These are phyloP conservation scores for Vaccinium vitisidaea DNA, from an alignment of 148 eudicot species.

Conservation along the genomic window DNA sequence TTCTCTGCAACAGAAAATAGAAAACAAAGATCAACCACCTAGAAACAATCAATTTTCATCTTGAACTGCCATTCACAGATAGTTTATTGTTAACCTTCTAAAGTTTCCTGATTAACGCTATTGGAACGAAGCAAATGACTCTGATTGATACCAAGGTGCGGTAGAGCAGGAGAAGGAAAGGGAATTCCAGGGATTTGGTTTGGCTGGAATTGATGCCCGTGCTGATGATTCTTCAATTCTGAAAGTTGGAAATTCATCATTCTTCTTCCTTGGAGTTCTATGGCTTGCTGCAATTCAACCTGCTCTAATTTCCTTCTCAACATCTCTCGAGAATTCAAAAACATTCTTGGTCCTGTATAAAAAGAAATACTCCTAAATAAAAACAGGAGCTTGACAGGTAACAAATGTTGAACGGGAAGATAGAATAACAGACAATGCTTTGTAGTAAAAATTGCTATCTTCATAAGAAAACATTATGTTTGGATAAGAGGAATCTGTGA, in stretches of 20 bases:
- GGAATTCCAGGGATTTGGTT: constrained; percentile 20
- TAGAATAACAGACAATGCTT: neutral
- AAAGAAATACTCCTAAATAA: neutral
- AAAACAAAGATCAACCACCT: neutral
- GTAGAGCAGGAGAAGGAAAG: constrained; percentile 27
- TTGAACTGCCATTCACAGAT: neutral
- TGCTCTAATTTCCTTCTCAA: constrained; percentile 69
- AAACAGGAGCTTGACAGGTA: neutral
- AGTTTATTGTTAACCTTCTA: constrained; percentile 39
- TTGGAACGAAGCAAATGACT: constrained; percentile 23
- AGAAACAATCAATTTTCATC: neutral
- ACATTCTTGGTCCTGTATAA: constrained; percentile 64
- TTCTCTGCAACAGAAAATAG: constrained; percentile 30
- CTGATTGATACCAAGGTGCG: constrained; percentile 25
- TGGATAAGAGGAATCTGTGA: neutral
- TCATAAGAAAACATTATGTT: neutral
- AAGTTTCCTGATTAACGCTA: constrained; percentile 33
- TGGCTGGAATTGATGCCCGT: constrained; percentile 38
- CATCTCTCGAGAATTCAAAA: constrained; percentile 56
- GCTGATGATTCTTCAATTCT: constrained; percentile 53
- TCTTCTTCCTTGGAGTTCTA: constrained; percentile 76
- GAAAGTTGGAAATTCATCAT: constrained; percentile 72
- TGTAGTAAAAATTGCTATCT: neutral
- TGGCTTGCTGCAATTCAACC: constrained; percentile 75
- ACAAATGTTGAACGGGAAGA: constrained; percentile 2